Evolutionary conservation across 139 green algal species (phyloP).

Genomic region (Choricystis sp.): DNA sequence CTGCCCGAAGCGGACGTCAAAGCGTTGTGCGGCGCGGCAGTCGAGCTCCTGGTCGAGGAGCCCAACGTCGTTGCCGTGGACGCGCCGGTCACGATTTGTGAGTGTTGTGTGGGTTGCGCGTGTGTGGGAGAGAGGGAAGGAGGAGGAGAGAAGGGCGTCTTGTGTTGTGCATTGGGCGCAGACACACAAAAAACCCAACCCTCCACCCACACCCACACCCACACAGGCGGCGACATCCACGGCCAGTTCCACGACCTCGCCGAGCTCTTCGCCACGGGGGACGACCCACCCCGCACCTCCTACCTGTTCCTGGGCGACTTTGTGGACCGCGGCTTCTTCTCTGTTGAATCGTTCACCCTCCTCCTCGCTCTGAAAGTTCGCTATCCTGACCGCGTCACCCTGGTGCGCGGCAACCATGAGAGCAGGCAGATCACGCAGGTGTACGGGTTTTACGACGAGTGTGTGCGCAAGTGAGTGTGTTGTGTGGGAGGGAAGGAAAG

Average conservation of each 20-base stretch:
- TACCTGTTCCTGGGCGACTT: conserved; percentile 99
- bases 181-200: no score
- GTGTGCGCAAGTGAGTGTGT: conserved; percentile 91
- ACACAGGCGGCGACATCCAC: conserved; percentile 87
- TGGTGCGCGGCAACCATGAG: conserved; percentile 98
- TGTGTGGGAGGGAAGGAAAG: no score
- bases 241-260: conserved; percentile 93
- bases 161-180: no score
- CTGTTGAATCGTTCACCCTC: conserved; percentile 94
- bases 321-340: conserved; percentile 97
- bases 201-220: background rate
- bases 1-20: conserved; percentile 92
- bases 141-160: background rate
- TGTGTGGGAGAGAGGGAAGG: no score
- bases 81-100: conserved; percentile 87
- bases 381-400: conserved; percentile 85
- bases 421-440: conserved; percentile 97
- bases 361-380: conserved; percentile 94
- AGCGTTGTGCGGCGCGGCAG: conserved; percentile 75
- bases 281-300: conserved; percentile 53
- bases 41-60: conserved; percentile 94
- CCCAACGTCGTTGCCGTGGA: conserved; percentile 95
- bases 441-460: conserved; percentile 99
- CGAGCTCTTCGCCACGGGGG: conserved; percentile 77
- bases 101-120: background rate